These are phyloP conservation scores for Agaricales sp. DNA, from an alignment of 1,284 basidiomycete species.

Conservation along the genomic window DNA sequence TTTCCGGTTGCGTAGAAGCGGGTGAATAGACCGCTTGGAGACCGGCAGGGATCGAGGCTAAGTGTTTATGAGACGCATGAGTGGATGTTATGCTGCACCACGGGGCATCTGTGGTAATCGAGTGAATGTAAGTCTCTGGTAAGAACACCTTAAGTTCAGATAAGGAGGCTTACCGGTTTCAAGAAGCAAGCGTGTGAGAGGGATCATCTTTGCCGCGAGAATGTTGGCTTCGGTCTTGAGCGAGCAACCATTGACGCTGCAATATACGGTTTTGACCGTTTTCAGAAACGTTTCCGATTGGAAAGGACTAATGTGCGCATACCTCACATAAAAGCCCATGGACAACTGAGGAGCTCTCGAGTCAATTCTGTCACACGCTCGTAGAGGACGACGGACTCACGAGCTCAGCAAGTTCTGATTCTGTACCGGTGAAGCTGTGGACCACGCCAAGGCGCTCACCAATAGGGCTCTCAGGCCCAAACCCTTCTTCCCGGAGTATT, in stretches of 20 bases:
- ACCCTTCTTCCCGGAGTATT: slow-evolving; percentile 59
- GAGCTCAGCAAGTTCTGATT: slow-evolving; percentile 59
- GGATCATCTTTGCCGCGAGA: slow-evolving; percentile 48
- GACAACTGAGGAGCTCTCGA: slow-evolving; percentile 31
- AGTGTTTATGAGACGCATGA: slow-evolving; percentile 57
- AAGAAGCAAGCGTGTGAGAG: slow-evolving; percentile 58
- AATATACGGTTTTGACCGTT: too few species aligned
- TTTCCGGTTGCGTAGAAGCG: slow-evolving; percentile 53
- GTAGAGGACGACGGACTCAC: slow-evolving; percentile 30
- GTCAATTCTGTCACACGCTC: too few species aligned
- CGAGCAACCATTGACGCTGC: slow-evolving; percentile 69
- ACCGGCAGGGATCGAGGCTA: slow-evolving; percentile 41
- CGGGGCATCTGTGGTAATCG: slow-evolving; percentile 48
- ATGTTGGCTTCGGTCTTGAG: slow-evolving; percentile 76
- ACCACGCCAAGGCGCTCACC: slow-evolving; percentile 70
- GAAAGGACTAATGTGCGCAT: slow-evolving; percentile 3
- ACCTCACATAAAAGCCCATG: slow-evolving; percentile 67
- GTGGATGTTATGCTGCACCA: slow-evolving; percentile 79
- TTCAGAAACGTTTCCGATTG: background rate
- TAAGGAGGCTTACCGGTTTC: slow-evolving; percentile 55
- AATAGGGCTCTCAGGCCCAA: slow-evolving; percentile 42
- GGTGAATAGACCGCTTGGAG: slow-evolving; percentile 46
- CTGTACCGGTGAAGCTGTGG: slow-evolving; percentile 78
- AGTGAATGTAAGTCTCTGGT: slow-evolving; percentile 10
- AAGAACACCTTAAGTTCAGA: slow-evolving; percentile 8